Evolutionary conservation across 139 green algal genomes (phyloP).

Genomic region (Asterochloris sp.): DNA sequence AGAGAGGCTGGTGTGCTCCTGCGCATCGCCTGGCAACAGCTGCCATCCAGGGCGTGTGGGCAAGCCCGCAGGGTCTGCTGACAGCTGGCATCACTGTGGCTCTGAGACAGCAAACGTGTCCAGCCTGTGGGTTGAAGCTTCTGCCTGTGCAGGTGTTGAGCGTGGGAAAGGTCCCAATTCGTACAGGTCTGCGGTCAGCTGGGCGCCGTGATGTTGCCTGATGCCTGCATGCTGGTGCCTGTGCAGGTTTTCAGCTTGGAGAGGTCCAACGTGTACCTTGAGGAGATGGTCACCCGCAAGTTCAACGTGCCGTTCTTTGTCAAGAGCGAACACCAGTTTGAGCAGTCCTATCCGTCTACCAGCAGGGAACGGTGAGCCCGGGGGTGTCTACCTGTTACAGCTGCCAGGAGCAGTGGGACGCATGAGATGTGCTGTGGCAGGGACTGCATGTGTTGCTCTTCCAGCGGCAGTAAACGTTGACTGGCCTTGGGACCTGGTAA

Average conservation of each 20-base stretch:
- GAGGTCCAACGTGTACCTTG: background rate
- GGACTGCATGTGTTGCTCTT: background rate
- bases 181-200: background rate
- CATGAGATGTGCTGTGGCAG: background rate
- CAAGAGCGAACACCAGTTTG: slow-evolving; percentile 20
- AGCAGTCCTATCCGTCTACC: slow-evolving; percentile 7
- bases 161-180: background rate
- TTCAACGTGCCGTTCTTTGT: slow-evolving; percentile 24
- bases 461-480: background rate
- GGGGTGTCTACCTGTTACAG: background rate
- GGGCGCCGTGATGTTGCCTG: background rate
- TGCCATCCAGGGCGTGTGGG: no score
- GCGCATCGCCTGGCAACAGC: no score
- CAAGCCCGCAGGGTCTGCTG: no score
- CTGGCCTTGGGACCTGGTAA: background rate
- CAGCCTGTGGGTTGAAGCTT: no score
- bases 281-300: slow-evolving; percentile 10
- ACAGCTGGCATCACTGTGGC: no score
- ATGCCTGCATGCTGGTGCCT: background rate
- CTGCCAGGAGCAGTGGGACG: background rate
- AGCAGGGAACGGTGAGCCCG: slow-evolving; percentile 15
- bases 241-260: slow-evolving; percentile 29
- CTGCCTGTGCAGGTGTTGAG: background rate
- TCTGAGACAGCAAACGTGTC: no score
- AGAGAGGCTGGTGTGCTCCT: no score